Evolutionary conservation across 1,139 yeast genomes (phyloP).

Genomic region (Hemisphaericaspora xylofermentans): DNA sequence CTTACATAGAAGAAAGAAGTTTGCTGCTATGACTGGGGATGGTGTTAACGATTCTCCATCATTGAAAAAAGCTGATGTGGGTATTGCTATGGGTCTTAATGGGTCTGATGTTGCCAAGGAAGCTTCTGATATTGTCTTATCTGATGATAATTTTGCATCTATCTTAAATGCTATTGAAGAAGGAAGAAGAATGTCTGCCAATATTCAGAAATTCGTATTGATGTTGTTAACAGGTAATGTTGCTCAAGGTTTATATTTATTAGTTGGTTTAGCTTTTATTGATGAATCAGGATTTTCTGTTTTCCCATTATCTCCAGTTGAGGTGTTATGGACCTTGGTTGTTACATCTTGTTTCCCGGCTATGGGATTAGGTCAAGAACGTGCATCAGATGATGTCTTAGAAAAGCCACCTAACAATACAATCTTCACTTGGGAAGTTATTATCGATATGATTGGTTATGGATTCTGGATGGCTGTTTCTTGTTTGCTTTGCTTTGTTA

Average conservation of each 20-base stretch:
- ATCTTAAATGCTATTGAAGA: conserved; percentile 66
- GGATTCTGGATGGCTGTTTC: conserved; percentile 74
- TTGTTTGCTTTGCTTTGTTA: conserved; percentile 67
- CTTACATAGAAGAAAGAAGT: conserved; percentile 65
- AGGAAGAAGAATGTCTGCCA: conserved; percentile 79
- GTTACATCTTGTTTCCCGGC: conserved; percentile 83
- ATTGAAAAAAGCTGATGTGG: conserved; percentile 77
- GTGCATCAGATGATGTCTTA: conserved; percentile 66
- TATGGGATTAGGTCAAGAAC: conserved; percentile 77
- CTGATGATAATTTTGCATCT: conserved; percentile 51
- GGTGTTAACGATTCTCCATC: conserved; percentile 87
- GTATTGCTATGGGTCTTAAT: conserved; percentile 52
- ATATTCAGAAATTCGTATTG: conserved; percentile 76
- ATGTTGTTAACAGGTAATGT: conserved; percentile 78
- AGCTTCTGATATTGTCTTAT: conserved; percentile 56
- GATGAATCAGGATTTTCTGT: conserved; percentile 62
- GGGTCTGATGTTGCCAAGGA: conserved; percentile 60
- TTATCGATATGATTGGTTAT: conserved; percentile 71
- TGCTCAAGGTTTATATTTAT: conserved; percentile 69
- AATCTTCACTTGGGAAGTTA: conserved; percentile 69
- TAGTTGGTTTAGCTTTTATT: conserved; percentile 71
- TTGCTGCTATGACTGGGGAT: conserved; percentile 86
- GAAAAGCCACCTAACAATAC: conserved; percentile 62
- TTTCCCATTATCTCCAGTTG: conserved; percentile 77
- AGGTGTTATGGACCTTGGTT: conserved; percentile 80